Evolutionary conservation across 352 stramenopile genomes (phyloP).

Genomic region (Phytophthora rubi): DNA sequence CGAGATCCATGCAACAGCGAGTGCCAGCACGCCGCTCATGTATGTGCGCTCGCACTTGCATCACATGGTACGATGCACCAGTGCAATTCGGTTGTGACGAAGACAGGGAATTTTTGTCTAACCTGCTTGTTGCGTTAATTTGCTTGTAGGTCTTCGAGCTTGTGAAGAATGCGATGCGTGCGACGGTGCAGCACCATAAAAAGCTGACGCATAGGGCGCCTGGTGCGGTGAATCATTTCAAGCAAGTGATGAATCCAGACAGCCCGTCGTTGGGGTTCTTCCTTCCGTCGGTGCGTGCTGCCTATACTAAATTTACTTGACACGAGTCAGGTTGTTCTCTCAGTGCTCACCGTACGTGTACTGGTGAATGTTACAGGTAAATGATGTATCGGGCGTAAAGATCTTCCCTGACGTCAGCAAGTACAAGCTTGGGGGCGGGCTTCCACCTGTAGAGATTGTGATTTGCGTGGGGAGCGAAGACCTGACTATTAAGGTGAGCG

Average conservation of each 20-base stretch:
- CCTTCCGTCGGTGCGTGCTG: conserved; percentile 56
- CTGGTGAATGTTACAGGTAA: conserved; percentile 18
- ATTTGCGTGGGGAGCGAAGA: conserved; percentile 97
- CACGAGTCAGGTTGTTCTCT: background rate
- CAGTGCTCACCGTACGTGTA: background rate
- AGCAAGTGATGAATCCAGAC: conserved; percentile 74
- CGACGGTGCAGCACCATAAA: conserved; percentile 95
- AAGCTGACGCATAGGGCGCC: conserved; percentile 58
- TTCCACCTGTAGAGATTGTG: conserved; percentile 96
- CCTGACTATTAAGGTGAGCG: conserved; percentile 98
- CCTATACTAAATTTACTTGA: background rate
- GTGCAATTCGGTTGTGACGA: background rate
- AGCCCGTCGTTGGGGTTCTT: conserved; percentile 77
- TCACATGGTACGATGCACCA: conserved; percentile 60
- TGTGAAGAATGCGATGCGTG: conserved; percentile 99
- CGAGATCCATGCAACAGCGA: conserved; percentile 60
- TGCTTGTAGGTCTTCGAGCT: conserved; percentile 92
- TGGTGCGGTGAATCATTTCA: conserved; percentile 52
- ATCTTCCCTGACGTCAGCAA: conserved; percentile 83
- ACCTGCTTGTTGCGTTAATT: background rate
- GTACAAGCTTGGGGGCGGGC: conserved; percentile 56
- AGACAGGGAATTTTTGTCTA: background rate
- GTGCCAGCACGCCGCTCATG: conserved; percentile 68
- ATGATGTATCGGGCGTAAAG: conserved; percentile 71
- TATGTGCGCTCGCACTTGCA: conserved; percentile 86